Evolutionary conservation across 306 rosid genomes (phyloP).

Genomic region (Fagus sylvatica): DNA sequence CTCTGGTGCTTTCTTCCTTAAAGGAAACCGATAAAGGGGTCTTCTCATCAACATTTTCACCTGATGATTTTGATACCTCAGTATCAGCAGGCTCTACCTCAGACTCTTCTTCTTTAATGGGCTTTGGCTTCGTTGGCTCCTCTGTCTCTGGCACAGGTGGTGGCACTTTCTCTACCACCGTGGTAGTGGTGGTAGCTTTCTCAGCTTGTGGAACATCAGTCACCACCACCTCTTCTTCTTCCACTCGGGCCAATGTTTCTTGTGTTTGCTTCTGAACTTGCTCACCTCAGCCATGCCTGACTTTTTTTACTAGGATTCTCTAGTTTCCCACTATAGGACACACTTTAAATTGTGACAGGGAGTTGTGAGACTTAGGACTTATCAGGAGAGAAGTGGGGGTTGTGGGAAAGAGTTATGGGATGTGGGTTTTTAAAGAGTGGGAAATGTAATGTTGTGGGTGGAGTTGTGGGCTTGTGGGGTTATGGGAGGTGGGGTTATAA

Average conservation of each 20-base stretch:
- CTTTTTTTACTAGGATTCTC: too few relatives aligned
- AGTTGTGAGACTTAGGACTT: not conserved
- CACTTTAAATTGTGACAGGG: not conserved
- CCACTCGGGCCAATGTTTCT: constrained; percentile 13
- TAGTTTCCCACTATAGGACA: too few relatives aligned
- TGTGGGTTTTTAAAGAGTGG: not conserved
- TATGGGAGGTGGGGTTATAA: too few relatives aligned
- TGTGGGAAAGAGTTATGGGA: not conserved
- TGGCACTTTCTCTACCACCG: constrained; percentile 17
- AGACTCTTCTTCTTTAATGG: not conserved
- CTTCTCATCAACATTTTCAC: constrained; percentile 12
- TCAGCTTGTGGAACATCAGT: constrained; percentile 39
- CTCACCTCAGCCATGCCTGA: constrained; percentile 53
- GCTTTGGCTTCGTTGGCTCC: constrained; percentile 20
- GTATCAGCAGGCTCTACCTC: constrained; percentile 25
- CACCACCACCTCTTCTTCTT: constrained; percentile 24
- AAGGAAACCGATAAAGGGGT: constrained; percentile 39
- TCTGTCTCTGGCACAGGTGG: constrained; percentile 20
- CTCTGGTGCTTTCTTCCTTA: constrained; percentile 61
- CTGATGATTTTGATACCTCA: constrained; percentile 39
- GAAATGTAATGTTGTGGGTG: too few relatives aligned
- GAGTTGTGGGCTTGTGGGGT: constrained; percentile 19
- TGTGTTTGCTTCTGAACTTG: constrained; percentile 30
- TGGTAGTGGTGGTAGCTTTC: not conserved
- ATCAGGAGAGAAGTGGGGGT: not conserved